Conservation (phyloP, 768 basidiomycete genomes). For the Tricholoma flavovirens region DNA sequence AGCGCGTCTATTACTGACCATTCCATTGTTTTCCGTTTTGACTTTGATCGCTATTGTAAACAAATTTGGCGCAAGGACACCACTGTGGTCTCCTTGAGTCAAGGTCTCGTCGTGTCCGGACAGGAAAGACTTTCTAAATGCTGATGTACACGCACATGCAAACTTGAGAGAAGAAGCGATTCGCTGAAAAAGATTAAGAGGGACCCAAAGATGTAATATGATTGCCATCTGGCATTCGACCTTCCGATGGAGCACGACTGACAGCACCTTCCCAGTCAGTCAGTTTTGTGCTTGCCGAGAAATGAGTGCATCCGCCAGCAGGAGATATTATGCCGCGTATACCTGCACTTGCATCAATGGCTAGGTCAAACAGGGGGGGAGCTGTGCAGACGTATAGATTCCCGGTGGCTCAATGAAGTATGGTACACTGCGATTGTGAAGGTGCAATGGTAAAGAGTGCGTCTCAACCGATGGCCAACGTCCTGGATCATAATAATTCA, state of each 20-base stretch:
- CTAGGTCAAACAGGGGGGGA: neutral
- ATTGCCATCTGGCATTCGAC: neutral
- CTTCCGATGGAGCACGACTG: neutral
- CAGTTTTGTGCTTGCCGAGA: neutral
- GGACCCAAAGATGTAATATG: neutral
- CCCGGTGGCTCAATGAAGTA: neutral
- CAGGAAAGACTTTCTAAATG: neutral
- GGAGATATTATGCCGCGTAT: neutral
- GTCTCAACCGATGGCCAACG: neutral
- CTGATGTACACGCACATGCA: neutral
- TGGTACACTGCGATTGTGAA: neutral
- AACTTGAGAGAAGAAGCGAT: neutral
- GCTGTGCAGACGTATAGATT: neutral
- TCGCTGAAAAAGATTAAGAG: neutral
- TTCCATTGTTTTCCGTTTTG: neutral
- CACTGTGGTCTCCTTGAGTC: neutral
- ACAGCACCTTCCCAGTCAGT: neutral
- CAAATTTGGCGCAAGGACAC: neutral
- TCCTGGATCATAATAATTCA: neutral
- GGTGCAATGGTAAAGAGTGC: neutral
- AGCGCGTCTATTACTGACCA: neutral
- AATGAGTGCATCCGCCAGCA: neutral
- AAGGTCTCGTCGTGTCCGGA: neutral
- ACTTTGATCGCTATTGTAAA: neutral
- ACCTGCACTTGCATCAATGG: neutral